Evolutionary conservation across 2,329 filamentous ascomycete species (phyloP).

Genomic region (Ascochyta viciae-villosae): DNA sequence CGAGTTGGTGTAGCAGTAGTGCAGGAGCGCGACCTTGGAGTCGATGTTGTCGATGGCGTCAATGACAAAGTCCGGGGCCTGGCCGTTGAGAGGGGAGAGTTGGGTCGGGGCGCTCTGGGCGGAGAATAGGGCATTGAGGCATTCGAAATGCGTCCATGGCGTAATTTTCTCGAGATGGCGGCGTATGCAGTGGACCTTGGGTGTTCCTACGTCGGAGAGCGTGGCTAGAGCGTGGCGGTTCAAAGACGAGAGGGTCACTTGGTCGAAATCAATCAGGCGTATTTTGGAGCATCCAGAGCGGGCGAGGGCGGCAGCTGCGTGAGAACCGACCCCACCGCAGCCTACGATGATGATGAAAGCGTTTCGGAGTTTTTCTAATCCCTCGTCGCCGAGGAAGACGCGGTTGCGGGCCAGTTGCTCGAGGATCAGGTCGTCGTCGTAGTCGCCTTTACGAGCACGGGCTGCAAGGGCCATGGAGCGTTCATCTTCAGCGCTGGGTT

Average conservation of each 20-base stretch:
- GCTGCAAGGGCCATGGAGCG: slow-evolving; percentile 64
- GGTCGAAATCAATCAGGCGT: slow-evolving; percentile 93
- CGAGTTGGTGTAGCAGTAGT: slow-evolving; percentile 81
- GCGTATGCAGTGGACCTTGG: slow-evolving; percentile 87
- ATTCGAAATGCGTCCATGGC: slow-evolving; percentile 91
- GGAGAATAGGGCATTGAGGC: slow-evolving; percentile 83
- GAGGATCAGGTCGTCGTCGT: slow-evolving; percentile 79
- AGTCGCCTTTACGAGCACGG: slow-evolving; percentile 67
- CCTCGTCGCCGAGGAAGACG: slow-evolving; percentile 85
- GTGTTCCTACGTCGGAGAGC: slow-evolving; percentile 87
- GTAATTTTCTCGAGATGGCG: slow-evolving; percentile 82
- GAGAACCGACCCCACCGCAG: slow-evolving; percentile 92
- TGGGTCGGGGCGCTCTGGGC: slow-evolving; percentile 69
- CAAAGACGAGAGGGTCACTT: slow-evolving; percentile 91
- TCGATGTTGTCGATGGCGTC: slow-evolving; percentile 99
- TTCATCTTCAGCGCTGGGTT: slow-evolving; percentile 61
- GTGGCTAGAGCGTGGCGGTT: slow-evolving; percentile 97
- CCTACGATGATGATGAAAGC: slow-evolving; percentile 91
- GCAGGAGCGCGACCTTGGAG: slow-evolving; percentile 88
- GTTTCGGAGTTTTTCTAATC: slow-evolving; percentile 77
- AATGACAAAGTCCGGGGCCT: slow-evolving; percentile 83
- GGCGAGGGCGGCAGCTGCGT: slow-evolving; percentile 83
- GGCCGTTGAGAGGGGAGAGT: slow-evolving; percentile 71
- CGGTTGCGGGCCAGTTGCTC: slow-evolving; percentile 94
- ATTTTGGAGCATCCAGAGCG: slow-evolving; percentile 89